Evolutionary conservation across 345 rosid genomes (phyloP), one percentile per base, ranked within the genome.

Genomic region (Salix dunnii): DNA sequence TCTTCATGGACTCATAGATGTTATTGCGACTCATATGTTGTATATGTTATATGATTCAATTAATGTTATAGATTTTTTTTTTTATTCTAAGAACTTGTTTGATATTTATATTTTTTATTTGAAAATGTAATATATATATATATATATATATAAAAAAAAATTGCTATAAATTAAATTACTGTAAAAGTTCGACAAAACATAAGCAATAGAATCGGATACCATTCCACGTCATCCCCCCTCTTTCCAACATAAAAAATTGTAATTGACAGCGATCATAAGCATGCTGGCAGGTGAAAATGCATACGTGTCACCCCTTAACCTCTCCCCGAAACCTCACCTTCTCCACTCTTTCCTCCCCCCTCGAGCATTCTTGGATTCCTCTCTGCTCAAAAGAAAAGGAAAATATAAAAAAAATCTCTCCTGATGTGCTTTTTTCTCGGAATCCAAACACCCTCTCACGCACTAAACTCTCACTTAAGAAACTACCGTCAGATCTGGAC

Each of bases 401-500:
- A 58, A 7, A 20, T 60, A 71, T 5, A 30, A 49, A 79, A 35
- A 14, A 55, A 30, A 17, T 60, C 70, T 49, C 69, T 60, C 70
- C 46, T 11, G 14, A 30, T 33, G 35, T 9, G 76, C 67, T 76
- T 79, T 76, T 77, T 72, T 64, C 78, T 28, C 36, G 77, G 86
- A 71, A 76, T 84, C 88, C 73, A 74, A 77, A 78, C 85, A 63
- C 74, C 58, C 68, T 43, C 55, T 64, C 68, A 1, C 35, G 35
- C 31, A 5, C 28, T 3, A 6, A 6, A 11, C 49, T 38, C 60
- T 1, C 36, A 43, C 72, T 60, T 43, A 75, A 21, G 23, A 58
- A 64, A 48, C 31, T 63, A 38, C 55, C 35, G 23, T 58, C 71
- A 81, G 94, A 87, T 89, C 91, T 77, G 88, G 85, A 85, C 81